Conservation (phyloP, 2,329 filamentous ascomycete genomes). For the Xylaria sp. region DNA sequence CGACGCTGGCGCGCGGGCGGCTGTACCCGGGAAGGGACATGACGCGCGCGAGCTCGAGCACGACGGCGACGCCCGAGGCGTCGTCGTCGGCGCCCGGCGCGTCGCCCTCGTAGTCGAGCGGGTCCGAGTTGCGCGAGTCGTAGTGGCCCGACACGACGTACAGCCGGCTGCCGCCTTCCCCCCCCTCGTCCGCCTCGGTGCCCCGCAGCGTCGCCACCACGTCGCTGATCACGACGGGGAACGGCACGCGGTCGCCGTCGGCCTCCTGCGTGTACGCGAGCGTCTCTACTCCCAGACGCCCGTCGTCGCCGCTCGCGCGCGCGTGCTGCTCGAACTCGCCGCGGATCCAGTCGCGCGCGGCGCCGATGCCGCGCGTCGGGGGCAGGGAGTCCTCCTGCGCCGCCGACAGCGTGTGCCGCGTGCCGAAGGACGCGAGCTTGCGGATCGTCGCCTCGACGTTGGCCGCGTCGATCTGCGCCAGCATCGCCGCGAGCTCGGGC, state of each 20-base stretch:
- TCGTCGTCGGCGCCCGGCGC: slow-evolving; percentile 62
- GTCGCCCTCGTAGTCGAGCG: slow-evolving; percentile 53
- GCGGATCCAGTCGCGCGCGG: slow-evolving; percentile 59
- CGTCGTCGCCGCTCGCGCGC: slow-evolving; percentile 52
- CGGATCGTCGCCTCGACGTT: slow-evolving; percentile 54
- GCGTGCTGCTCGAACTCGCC: slow-evolving; percentile 53
- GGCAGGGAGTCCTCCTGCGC: slow-evolving; percentile 53
- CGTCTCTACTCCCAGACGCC: slow-evolving; percentile 53
- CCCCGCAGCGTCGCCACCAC: slow-evolving; percentile 56
- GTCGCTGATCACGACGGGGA: slow-evolving; percentile 56
- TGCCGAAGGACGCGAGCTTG: slow-evolving; percentile 59
- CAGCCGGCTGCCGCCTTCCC: slow-evolving; percentile 38
- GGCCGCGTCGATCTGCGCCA: slow-evolving; percentile 39
- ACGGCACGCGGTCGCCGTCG: slow-evolving; percentile 49
- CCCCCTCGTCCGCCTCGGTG: slow-evolving; percentile 39
- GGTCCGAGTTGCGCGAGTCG: slow-evolving; percentile 54
- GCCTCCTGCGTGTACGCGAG: slow-evolving; percentile 53
- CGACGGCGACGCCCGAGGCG: slow-evolving; percentile 56
- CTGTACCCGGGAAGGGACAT: slow-evolving; percentile 46
- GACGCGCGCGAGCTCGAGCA: slow-evolving; percentile 58
- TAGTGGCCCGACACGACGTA: slow-evolving; percentile 61
- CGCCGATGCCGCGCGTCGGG: slow-evolving; percentile 55
- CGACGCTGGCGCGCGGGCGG: slow-evolving; percentile 53
- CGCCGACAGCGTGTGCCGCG: slow-evolving; percentile 57
- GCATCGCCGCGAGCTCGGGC: slow-evolving; percentile 30